Percentiles rank a stretch among this genome's conserved stretches.
Conservation (phyloP, 2,329 filamentous ascomycete species). For the Exophiala viscosa region DNA sequence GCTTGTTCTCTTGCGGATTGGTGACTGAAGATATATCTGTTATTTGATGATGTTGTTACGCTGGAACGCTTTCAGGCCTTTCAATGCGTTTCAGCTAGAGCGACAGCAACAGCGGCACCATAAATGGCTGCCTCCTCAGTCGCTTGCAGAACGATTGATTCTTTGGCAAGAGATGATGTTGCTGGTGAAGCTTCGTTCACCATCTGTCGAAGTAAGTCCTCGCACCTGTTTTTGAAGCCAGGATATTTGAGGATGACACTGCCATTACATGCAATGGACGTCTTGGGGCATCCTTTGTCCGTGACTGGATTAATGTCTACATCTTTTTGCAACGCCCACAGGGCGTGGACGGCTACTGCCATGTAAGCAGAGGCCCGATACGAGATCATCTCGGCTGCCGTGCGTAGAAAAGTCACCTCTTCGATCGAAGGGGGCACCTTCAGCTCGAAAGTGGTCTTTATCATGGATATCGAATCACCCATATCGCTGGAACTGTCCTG, state of each 20-base stretch:
- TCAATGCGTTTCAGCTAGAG: conserved; percentile 34
- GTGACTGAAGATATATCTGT: too few relatives aligned
- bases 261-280: conserved; percentile 51
- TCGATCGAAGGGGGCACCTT: conserved; percentile 42
- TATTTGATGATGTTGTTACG: too few relatives aligned
- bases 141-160: conserved; percentile 38
- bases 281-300: conserved; percentile 23
- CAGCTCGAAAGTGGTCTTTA: conserved; percentile 53
- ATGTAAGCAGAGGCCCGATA: conserved; percentile 59
- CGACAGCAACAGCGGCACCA: conserved; percentile 47
- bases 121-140: conserved; percentile 45
- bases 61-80: neutral
- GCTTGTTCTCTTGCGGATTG: too few relatives aligned
- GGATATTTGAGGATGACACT: conserved; percentile 52
- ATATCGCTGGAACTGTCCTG: conserved; percentile 40
- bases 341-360: conserved; percentile 60
- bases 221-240: conserved; percentile 44
- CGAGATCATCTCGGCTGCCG: conserved; percentile 52
- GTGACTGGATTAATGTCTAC: conserved; percentile 39
- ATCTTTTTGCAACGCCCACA: conserved; percentile 55
- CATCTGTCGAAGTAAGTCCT: conserved; percentile 42
- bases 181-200: conserved; percentile 30
- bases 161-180: conserved; percentile 20
- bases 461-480: conserved; percentile 40
- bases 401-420: conserved; percentile 55